These are phyloP conservation scores for Euphorbia schlechtendalii DNA, from an alignment of 441 rosid genomes.

Conservation along the genomic window DNA sequence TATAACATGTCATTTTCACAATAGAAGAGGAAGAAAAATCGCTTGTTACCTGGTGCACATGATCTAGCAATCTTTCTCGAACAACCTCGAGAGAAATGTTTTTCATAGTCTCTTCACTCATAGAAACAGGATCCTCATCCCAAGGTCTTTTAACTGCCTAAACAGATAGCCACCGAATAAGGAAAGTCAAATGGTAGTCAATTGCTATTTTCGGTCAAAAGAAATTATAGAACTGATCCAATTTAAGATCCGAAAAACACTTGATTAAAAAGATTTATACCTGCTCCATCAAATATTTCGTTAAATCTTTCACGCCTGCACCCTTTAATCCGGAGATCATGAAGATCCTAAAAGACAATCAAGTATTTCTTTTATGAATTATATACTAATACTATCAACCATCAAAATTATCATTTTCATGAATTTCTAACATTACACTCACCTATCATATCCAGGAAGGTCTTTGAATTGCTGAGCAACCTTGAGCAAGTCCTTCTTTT, in stretches of 20 bases:
- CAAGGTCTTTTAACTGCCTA: constrained; percentile 91
- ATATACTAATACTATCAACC: constrained; percentile 6
- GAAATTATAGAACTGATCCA: too few relatives aligned
- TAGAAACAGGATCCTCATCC: constrained; percentile 78
- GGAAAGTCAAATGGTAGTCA: constrained; percentile 17
- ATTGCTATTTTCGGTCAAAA: too few relatives aligned
- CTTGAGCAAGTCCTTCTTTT: constrained; percentile 68
- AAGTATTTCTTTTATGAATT: constrained; percentile 8
- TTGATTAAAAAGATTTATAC: constrained; percentile 24
- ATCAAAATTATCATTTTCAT: neutral
- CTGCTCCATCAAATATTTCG: constrained; percentile 65
- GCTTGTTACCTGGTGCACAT: constrained; percentile 70
- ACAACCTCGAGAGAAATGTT: constrained; percentile 85
- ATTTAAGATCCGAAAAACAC: too few relatives aligned
- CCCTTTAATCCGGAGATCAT: constrained; percentile 91
- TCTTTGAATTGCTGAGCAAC: constrained; percentile 73
- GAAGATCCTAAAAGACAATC: constrained; percentile 50
- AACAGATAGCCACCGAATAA: constrained; percentile 19
- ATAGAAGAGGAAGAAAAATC: neutral
- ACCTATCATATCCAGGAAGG: constrained; percentile 88
- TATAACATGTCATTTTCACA: too few relatives aligned
- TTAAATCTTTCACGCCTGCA: constrained; percentile 69
- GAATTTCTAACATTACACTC: constrained; percentile 9
- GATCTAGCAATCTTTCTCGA: constrained; percentile 78
- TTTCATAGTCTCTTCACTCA: constrained; percentile 91